Percentiles rank a stretch among this genome's conserved stretches.
These are phyloP conservation scores for Cystobasidium pallidum DNA, from an alignment of 1,284 basidiomycete genomes.

Conservation along the genomic window DNA sequence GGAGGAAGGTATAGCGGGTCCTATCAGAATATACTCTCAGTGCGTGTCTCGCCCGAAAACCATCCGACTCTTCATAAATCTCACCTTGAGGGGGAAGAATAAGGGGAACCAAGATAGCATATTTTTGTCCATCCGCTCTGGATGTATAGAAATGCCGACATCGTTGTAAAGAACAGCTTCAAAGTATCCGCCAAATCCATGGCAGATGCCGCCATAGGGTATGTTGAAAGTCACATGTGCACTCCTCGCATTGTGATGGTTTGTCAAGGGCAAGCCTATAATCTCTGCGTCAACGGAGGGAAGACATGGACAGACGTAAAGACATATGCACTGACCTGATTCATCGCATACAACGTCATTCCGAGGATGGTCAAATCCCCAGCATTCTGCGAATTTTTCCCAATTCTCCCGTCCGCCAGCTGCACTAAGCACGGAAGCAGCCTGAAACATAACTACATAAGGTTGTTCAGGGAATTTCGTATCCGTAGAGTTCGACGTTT, in stretches of 20 bases:
- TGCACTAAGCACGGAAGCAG: slow-evolving; percentile 81
- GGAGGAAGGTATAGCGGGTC: slow-evolving; percentile 92
- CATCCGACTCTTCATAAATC: too few relatives aligned
- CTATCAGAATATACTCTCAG: slow-evolving; percentile 57
- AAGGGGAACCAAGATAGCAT: slow-evolving; percentile 99
- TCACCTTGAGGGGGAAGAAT: slow-evolving; percentile 83
- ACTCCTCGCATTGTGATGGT: slow-evolving; percentile 58
- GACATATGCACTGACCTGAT: slow-evolving; percentile 62
- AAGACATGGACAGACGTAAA: not conserved
- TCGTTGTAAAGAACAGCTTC: slow-evolving; percentile 90
- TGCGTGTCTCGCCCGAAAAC: too few relatives aligned
- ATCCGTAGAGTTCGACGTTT: slow-evolving; percentile 63
- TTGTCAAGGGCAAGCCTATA: slow-evolving; percentile 57
- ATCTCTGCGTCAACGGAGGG: not conserved
- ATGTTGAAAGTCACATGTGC: slow-evolving; percentile 78
- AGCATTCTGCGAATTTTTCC: slow-evolving; percentile 87
- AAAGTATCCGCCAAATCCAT: slow-evolving; percentile 98
- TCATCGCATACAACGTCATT: slow-evolving; percentile 73
- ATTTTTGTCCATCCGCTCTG: slow-evolving; percentile 82
- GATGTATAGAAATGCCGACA: slow-evolving; percentile 90
- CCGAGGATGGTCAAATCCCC: slow-evolving; percentile 94
- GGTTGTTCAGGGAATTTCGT: slow-evolving; percentile 72
- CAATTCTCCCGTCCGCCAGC: slow-evolving; percentile 64
- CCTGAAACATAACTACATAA: slow-evolving; percentile 97
- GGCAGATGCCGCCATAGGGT: slow-evolving; percentile 89